Conservation (phyloP, 768 basidiomycete genomes). For the Mycena filopes region DNA sequence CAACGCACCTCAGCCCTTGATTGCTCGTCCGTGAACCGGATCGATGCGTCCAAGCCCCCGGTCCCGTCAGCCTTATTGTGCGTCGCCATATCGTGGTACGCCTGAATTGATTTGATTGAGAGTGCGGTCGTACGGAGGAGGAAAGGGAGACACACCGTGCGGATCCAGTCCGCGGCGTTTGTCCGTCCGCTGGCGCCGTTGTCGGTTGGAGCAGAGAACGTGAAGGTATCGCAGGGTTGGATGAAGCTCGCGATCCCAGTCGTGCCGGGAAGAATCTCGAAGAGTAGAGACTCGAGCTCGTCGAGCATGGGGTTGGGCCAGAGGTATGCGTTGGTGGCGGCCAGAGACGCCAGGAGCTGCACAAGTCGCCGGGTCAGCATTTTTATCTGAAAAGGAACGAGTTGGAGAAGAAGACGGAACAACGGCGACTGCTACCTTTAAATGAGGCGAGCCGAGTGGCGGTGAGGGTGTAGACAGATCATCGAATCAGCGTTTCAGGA, state of each 20-base stretch:
- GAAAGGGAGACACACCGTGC: background rate
- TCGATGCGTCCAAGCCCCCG: background rate
- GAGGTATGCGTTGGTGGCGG: too few species aligned
- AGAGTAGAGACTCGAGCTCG: too few species aligned
- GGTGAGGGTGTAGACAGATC: too few species aligned
- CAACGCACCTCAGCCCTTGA: background rate
- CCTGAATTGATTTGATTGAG: background rate
- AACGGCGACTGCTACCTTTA: too few species aligned
- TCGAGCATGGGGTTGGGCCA: too few species aligned
- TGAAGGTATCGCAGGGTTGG: background rate
- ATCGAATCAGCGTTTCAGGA: too few species aligned
- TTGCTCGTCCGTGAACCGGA: background rate
- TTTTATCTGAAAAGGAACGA: too few species aligned
- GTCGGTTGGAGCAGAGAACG: too few species aligned
- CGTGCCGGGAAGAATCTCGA: background rate
- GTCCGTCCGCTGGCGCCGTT: background rate
- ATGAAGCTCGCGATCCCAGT: background rate
- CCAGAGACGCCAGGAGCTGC: too few species aligned
- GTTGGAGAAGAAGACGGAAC: too few species aligned
- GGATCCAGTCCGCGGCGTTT: background rate
- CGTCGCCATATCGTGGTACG: conserved; percentile 1
- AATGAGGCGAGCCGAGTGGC: too few species aligned
- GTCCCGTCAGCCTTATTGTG: background rate
- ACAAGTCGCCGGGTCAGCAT: too few species aligned
- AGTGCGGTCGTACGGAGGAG: background rate